These are phyloP conservation scores for Pholiota molesta DNA, from an alignment of 768 basidiomycete species.

Conservation along the genomic window DNA sequence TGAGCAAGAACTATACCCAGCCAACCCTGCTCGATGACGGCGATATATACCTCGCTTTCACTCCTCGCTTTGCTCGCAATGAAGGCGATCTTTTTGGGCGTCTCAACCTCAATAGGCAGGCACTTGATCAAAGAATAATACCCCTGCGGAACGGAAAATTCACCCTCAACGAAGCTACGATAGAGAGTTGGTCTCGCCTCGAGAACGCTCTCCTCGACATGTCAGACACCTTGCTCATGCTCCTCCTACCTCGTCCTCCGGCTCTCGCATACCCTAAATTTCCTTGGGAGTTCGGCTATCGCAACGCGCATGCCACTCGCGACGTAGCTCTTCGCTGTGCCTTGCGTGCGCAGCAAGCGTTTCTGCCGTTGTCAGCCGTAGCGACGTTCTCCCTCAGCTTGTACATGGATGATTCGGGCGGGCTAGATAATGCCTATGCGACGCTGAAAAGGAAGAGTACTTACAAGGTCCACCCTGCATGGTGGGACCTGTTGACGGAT, in stretches of 20 bases:
- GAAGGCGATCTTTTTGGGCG: not conserved
- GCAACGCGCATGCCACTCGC: not conserved
- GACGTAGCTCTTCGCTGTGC: not conserved
- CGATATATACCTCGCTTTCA: not conserved
- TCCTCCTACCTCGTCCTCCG: not conserved
- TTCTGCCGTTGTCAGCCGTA: not conserved
- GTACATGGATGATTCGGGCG: not conserved
- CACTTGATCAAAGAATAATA: not conserved
- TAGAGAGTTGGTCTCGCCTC: not conserved
- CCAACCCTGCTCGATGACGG: not conserved
- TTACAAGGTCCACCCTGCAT: not conserved
- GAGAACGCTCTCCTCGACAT: not conserved
- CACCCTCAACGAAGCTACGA: not conserved
- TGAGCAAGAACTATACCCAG: not conserved
- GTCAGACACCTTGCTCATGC: not conserved
- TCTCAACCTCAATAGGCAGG: not conserved
- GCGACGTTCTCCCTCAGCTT: not conserved
- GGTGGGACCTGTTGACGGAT: not conserved
- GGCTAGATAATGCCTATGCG: not conserved
- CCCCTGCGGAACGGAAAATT: not conserved
- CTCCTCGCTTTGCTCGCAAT: not conserved
- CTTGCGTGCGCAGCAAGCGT: not conserved
- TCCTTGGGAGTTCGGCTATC: not conserved
- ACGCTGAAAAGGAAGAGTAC: not conserved
- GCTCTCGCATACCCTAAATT: not conserved